Evolutionary conservation across 2,329 filamentous ascomycete genomes (phyloP), one percentile per base, ranked within the genome.

Genomic region (Beauveria sp.): DNA sequence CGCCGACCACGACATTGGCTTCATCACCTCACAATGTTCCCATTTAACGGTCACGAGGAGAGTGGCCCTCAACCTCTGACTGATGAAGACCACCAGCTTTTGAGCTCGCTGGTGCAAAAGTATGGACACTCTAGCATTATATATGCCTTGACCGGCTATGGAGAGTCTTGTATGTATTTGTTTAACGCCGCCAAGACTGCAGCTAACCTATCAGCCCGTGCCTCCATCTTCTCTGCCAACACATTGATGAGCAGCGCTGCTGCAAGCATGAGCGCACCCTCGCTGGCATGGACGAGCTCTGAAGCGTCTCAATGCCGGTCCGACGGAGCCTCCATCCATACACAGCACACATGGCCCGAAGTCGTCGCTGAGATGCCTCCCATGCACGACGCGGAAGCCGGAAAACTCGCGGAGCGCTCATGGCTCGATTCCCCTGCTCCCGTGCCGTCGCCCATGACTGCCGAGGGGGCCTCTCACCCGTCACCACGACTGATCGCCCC

Each of bases 211-310:
- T 49, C 60, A 77, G 75, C 75, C 8, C 74, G 74, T 46, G 70
- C 72, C 56, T 78, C 76, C 4, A 73, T 72, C 14, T 69, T 76
- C 24, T 77, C 75, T n/a, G 71, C 73, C 53, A 72, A 69, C 22
- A 77, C 75, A 14, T 67, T 77, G 22, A 70, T 76, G 62, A 78
- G 75, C 69, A 75, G 70, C 63, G 60, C 64, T 18, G 40, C 24
- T 22, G 61, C 61, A 38, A 63, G 57, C 47, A 68, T 72, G 22
- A 76, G 72, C 64, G 75, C 73, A 7, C 74, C 76, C 6, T 77
- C 76, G 7, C 67, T 77, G 58, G 73, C 72, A 20, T 78, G 74
- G 74, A 76, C 74, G 60, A 73, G 70, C 57, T 77, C 75, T 8
- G 74, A 76, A 56, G 71, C 70, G n/a, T 77, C 74, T 9, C 70